Percentiles rank a stretch among this genome's conserved stretches.
Evolutionary conservation across 139 green algal species (phyloP).

Genomic region (Axilococcus clingmanii): DNA sequence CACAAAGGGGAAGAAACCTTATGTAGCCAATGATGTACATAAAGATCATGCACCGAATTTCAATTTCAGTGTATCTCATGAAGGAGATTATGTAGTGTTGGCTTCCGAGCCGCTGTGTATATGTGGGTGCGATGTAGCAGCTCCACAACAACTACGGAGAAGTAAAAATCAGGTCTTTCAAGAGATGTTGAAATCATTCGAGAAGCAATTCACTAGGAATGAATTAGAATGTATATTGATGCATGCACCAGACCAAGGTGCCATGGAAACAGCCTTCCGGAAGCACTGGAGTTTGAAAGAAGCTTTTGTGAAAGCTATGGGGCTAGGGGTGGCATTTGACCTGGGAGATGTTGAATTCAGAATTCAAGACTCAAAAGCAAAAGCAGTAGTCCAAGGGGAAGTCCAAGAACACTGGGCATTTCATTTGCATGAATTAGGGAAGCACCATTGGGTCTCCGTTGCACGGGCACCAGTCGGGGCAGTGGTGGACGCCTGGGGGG

Average conservation of each 20-base stretch:
- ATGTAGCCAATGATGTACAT: constrained; percentile 9
- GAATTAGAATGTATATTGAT: constrained; percentile 35
- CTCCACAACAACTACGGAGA: constrained; percentile 37
- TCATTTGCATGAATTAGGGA: constrained; percentile 37
- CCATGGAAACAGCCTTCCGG: constrained; percentile 44
- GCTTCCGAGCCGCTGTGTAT: constrained; percentile 56
- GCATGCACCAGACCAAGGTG: constrained; percentile 10
- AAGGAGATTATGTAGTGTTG: constrained; percentile 56
- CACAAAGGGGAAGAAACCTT: constrained; percentile 63
- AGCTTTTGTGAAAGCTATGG: constrained; percentile 69
- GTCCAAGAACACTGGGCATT: constrained; percentile 31
- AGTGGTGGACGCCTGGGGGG: constrained; percentile 44
- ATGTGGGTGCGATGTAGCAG: constrained; percentile 67
- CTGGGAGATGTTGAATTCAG: constrained; percentile 42
- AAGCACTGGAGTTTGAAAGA: constrained; percentile 75
- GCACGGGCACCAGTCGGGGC: constrained; percentile 33
- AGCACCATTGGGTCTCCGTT: constrained; percentile 52
- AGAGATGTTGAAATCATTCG: constrained; percentile 19
- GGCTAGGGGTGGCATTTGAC: constrained; percentile 64
- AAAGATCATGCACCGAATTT: constrained; percentile 48
- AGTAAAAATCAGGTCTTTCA: constrained; percentile 1
- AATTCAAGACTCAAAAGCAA: constrained; percentile 20
- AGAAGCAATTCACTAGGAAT: constrained; percentile 22
- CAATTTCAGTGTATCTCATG: constrained; percentile 83
- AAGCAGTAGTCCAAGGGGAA: constrained; percentile 11